A percentile compares a stretch with the other conserved stretches of the same genome.
Conservation (phyloP, 768 basidiomycete genomes). For the Boletus barrowsii region DNA sequence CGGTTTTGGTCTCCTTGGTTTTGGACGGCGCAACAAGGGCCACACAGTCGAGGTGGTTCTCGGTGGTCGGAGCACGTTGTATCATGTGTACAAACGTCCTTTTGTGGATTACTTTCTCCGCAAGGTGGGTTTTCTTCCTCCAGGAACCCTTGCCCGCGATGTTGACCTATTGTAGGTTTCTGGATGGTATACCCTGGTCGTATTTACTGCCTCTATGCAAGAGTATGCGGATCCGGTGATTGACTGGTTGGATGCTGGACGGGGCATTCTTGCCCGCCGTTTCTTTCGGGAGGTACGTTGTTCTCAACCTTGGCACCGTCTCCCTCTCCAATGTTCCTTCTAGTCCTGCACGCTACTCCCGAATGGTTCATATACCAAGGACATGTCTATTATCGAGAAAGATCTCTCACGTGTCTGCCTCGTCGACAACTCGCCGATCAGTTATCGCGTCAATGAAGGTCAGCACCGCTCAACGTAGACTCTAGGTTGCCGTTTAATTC, state of each 20-base stretch:
- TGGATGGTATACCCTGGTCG: constrained; percentile 96
- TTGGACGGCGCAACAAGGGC: constrained; percentile 58
- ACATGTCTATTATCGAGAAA: constrained; percentile 80
- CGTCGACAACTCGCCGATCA: constrained; percentile 93
- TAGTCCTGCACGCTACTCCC: constrained; percentile 91
- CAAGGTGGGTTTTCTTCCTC: constrained; percentile 52
- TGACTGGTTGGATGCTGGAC: constrained; percentile 96
- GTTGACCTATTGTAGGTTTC: constrained; percentile 66
- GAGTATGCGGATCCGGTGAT: constrained; percentile 99
- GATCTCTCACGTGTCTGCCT: constrained; percentile 94
- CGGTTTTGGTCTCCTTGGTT: constrained; percentile 61
- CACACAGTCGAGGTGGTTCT: constrained; percentile 93
- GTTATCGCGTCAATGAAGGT: constrained; percentile 94
- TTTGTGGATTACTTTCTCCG: constrained; percentile 94
- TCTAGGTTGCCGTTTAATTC: neutral
- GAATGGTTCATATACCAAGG: constrained; percentile 94
- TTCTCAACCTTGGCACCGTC: neutral
- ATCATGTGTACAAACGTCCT: constrained; percentile 98
- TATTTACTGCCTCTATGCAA: constrained; percentile 98
- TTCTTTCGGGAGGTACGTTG: constrained; percentile 85
- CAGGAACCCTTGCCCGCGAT: neutral
- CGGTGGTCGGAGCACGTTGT: constrained; percentile 83
- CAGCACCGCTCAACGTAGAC: constrained; percentile 20
- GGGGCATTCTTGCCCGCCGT: constrained; percentile 84
- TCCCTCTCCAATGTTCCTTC: neutral